These are phyloP conservation scores for Tulasnella sp. DNA, from an alignment of 768 basidiomycete species.

Conservation along the genomic window DNA sequence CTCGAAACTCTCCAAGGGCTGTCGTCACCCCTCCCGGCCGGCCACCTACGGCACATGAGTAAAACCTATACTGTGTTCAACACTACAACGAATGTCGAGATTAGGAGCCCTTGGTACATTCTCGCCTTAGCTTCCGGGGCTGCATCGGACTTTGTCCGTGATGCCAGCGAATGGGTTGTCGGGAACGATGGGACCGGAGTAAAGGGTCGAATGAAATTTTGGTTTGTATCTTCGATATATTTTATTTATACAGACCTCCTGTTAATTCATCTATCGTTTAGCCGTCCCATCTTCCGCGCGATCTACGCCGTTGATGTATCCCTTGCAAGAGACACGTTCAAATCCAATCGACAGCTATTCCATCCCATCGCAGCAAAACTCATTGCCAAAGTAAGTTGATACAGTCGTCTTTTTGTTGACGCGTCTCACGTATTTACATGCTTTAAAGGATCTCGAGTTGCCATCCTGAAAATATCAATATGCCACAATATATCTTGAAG, in stretches of 20 bases:
- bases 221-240: constrained; percentile 27
- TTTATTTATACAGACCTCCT: too few species aligned
- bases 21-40: constrained; percentile 44
- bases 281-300: constrained; percentile 48
- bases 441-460: too few species aligned
- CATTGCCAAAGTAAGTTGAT: constrained; percentile 60
- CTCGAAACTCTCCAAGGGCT: constrained; percentile 54
- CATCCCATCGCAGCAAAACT: constrained; percentile 67
- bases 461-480: too few species aligned
- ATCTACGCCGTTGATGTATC: constrained; percentile 41
- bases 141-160: constrained; percentile 39
- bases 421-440: too few species aligned
- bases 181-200: constrained; percentile 43
- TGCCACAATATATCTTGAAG: too few species aligned
- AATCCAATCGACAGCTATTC: constrained; percentile 40
- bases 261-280: too few species aligned
- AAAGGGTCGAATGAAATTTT: constrained; percentile 81
- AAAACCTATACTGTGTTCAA: constrained; percentile 35
- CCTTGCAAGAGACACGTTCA: constrained; percentile 44
- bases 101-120: constrained; percentile 67
- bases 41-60: constrained; percentile 51
- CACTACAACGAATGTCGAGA: constrained; percentile 58
- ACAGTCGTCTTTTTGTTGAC: too few species aligned
- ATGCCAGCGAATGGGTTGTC: constrained; percentile 57
- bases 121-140: constrained; percentile 45